Base-by-base conservation (phyloP, 1,284 basidiomycete genomes). In the Melampsora larici-populina region DNA sequence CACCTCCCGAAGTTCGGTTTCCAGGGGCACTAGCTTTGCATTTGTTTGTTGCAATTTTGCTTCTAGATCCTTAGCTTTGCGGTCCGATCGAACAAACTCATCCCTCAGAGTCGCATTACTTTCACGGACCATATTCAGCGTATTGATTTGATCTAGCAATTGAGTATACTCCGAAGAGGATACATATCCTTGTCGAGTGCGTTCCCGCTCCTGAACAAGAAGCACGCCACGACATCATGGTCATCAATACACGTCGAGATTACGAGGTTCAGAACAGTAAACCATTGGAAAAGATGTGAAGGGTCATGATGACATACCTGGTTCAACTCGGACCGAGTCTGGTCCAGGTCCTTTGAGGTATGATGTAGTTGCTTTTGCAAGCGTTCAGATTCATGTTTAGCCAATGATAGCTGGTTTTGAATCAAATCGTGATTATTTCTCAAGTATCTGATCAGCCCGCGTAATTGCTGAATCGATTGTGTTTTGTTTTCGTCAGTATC, bases 371-470 rank as follows among this genome's bases (percentile, higher is more conserved):
- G 90, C 33, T 88, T 86, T 84, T 91, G 92, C 68, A 93, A 84
- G 1, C 93, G 88, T 8, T 88, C 85, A 79, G 88, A 91, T 84
- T 95, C 93, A 82, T 94, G 91, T 85, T 92, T 92, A 85, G 89
- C 88, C 71, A 95, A 87, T 81, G 94, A 91, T 62, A 93, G 87
- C 81, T 95, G 92, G 49, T 94, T 87, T 80, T 94, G 92, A 58
- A 92, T 90, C 75, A 94, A 92, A 82, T 94, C 92, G 85, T 94
- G 94, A 85, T 95, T 93, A 81, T 91, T 91, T 36, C 93, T 89
- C 46, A 95, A 85, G 84, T 92, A 94, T 0, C 89, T 87, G 65
- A 95, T 90, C 24, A 96, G 90, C 48, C 90, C 89, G 62, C 90
- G 90, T 21, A 95, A 85, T 81, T 93, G 91, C 0, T 89, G 89